A percentile compares a stretch with the other conserved stretches of the same genome.
Conservation (phyloP, 371 early-diverging fungal genomes). For the Lichtheimia ramosa region DNA sequence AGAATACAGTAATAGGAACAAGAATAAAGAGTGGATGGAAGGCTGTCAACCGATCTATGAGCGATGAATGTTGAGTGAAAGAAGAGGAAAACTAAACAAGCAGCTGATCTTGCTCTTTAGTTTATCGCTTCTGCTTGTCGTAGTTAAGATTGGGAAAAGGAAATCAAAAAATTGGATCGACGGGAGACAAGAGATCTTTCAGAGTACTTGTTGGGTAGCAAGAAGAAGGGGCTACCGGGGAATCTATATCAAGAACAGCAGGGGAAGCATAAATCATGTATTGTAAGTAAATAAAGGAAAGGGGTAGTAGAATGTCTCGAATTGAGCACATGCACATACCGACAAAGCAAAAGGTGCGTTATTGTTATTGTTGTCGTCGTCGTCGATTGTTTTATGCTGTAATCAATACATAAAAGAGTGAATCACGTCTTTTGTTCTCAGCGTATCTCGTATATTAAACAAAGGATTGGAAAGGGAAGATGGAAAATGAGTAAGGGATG, state of each 20-base stretch:
- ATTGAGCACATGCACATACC: neutral
- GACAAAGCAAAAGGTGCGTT: slow-evolving; percentile 1
- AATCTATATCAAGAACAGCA: neutral
- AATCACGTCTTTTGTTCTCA: neutral
- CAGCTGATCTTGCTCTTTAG: neutral
- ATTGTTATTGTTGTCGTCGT: neutral
- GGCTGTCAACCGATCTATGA: slow-evolving; percentile 2
- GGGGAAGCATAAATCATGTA: slow-evolving; percentile 1
- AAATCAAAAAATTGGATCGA: slow-evolving; percentile 8
- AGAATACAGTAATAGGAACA: neutral
- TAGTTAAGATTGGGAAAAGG: slow-evolving; percentile 1
- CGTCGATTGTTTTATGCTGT: neutral
- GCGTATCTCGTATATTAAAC: neutral
- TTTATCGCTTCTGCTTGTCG: neutral
- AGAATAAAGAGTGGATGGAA: slow-evolving; percentile 4
- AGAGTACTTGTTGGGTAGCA: neutral
- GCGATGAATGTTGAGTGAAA: neutral
- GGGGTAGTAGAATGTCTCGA: neutral
- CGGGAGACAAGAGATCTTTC: neutral
- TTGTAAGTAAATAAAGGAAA: slow-evolving; percentile 3
- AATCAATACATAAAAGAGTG: too few relatives aligned
- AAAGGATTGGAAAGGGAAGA: slow-evolving; percentile 3
- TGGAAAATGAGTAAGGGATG: slow-evolving; percentile 8
- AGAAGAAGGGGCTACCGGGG: neutral
- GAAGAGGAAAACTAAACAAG: neutral